Conservation (phyloP, 2,329 filamentous ascomycete species). For the Sphaerulina vaccinii region DNA sequence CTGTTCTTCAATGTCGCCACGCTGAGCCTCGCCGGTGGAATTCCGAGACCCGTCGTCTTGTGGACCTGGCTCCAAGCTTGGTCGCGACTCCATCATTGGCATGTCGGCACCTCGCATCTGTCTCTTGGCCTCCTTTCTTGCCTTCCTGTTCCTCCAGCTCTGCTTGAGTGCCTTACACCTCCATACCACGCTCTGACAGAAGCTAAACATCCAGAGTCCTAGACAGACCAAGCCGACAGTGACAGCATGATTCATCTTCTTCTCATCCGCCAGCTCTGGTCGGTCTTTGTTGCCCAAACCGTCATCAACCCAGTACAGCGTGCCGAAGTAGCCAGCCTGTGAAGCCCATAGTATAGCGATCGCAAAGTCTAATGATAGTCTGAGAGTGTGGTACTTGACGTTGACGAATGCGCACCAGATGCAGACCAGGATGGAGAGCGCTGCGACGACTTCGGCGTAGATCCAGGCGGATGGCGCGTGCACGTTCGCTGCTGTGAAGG, state of each 20-base stretch:
- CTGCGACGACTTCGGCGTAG: slow-evolving; percentile 11
- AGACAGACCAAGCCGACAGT: slow-evolving; percentile 4
- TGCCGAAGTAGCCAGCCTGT: slow-evolving; percentile 9
- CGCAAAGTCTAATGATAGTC: slow-evolving; percentile 6
- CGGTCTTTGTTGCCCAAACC: neutral
- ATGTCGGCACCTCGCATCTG: neutral
- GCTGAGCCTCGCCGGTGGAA: neutral
- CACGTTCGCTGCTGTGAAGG: neutral
- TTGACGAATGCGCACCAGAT: slow-evolving; percentile 9
- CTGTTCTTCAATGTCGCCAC: neutral
- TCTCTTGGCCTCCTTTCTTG: slow-evolving; percentile 3
- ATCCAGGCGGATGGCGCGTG: slow-evolving; percentile 7
- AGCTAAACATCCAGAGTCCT: slow-evolving; percentile 2
- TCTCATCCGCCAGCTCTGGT: slow-evolving; percentile 5
- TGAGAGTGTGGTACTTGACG: neutral
- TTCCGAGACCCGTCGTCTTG: neutral
- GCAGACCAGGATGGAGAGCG: slow-evolving; percentile 7
- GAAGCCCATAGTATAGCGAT: slow-evolving; percentile 11
- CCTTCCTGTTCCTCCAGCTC: neutral
- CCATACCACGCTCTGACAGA: slow-evolving; percentile 11
- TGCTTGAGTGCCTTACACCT: slow-evolving; percentile 11
- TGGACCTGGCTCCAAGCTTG: neutral
- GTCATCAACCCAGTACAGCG: neutral
- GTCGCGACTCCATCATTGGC: neutral
- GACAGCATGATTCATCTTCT: slow-evolving; percentile 1